A percentile compares a stretch with the other conserved stretches of the same genome.
Evolutionary conservation across 73 alveolate genomes (phyloP).

Genomic region (Symbiodinium pilosum): DNA sequence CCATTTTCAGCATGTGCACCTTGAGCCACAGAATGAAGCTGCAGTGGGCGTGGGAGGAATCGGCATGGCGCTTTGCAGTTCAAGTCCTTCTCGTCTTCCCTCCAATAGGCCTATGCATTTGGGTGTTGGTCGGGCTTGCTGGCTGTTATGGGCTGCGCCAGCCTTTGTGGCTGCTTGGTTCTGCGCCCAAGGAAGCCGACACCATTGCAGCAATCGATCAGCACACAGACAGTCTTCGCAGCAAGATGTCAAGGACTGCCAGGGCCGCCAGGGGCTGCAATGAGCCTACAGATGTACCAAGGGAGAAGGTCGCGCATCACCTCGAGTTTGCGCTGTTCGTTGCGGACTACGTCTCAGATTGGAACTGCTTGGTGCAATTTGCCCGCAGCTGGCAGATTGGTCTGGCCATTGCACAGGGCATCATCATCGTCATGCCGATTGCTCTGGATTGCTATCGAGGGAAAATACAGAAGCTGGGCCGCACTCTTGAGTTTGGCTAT

Average conservation of each 20-base stretch:
- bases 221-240: too few relatives aligned
- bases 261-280: too few relatives aligned
- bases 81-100: too few relatives aligned
- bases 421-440: background rate
- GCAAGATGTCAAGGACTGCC: too few relatives aligned
- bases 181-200: too few relatives aligned
- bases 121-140: background rate
- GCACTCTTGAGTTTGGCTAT: too few relatives aligned
- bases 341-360: background rate
- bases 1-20: background rate
- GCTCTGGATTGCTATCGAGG: background rate
- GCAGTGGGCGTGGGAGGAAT: background rate
- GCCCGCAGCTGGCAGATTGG: background rate
- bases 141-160: background rate
- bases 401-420: background rate
- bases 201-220: too few relatives aligned
- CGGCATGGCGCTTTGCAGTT: background rate
- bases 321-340: background rate
- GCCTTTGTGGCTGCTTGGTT: too few relatives aligned
- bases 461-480: background rate
- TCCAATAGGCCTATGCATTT: too few relatives aligned
- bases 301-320: background rate
- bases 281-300: too few relatives aligned
- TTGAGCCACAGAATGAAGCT: background rate
- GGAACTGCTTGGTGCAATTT: background rate